Evolutionary conservation across 2,329 filamentous ascomycete species (phyloP).

Genomic region (Plenodomus tracheiphilus): DNA sequence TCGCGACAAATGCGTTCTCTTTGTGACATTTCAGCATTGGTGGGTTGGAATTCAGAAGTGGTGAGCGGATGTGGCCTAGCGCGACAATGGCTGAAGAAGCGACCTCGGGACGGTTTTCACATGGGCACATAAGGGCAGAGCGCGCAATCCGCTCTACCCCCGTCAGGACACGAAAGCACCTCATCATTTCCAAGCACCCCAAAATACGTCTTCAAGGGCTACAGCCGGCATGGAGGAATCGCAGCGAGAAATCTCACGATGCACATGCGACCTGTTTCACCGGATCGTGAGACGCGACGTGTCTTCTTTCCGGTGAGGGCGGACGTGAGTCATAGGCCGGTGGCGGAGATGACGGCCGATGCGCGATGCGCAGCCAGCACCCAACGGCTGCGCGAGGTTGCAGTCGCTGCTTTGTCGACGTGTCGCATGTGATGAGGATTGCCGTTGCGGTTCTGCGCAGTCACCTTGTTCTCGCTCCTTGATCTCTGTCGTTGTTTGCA

Average conservation of each 20-base stretch:
- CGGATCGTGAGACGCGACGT: conserved; percentile 7
- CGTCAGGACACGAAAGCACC: background rate
- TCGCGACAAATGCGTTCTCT: no score
- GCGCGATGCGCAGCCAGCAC: background rate
- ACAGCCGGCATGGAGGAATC: background rate
- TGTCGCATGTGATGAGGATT: conserved; percentile 4
- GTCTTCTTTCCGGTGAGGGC: conserved; percentile 20
- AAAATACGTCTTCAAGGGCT: no score
- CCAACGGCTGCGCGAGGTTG: conserved; percentile 1
- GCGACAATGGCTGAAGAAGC: background rate
- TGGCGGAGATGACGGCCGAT: conserved; percentile 9
- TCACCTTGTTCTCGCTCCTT: no score
- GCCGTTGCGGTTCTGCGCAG: conserved; percentile 5
- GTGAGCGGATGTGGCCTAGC: background rate
- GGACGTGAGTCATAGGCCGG: conserved; percentile 25
- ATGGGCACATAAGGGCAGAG: background rate
- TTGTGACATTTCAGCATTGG: background rate
- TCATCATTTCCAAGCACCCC: background rate
- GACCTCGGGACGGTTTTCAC: background rate
- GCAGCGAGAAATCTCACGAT: background rate
- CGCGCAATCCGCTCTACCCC: background rate
- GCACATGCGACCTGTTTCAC: background rate
- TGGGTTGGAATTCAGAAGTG: background rate
- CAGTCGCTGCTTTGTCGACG: conserved; percentile 10
- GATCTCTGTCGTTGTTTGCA: conserved; percentile 12